Conservation (phyloP, 129 eudicot genomes). For the Dittrichia graveolens region DNA sequence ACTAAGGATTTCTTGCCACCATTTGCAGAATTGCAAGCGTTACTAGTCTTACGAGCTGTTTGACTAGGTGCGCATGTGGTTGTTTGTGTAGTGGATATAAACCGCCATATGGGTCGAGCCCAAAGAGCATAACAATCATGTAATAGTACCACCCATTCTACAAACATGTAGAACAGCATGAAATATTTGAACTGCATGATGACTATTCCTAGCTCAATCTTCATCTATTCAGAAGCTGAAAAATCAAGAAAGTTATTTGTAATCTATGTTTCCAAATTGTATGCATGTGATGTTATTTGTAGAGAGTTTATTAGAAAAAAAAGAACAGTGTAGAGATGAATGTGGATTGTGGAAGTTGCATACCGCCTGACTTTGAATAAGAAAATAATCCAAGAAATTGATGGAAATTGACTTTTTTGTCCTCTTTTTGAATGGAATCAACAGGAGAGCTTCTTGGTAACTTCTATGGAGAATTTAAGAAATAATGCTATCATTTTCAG, state of each 20-base stretch:
- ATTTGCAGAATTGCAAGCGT: neutral
- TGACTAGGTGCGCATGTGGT: constrained; percentile 5
- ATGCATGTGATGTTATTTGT: constrained; percentile 28
- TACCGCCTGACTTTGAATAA: constrained; percentile 24
- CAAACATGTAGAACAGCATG: constrained; percentile 18
- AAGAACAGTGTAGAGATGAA: neutral
- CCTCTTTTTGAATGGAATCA: constrained; percentile 1
- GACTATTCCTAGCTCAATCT: constrained; percentile 14
- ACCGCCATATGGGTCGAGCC: constrained; percentile 39
- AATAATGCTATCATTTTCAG: neutral
- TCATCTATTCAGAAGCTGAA: constrained; percentile 19
- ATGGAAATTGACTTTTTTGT: constrained; percentile 29
- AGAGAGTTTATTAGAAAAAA: neutral
- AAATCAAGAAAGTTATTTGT: constrained; percentile 2
- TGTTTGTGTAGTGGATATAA: constrained; percentile 12
- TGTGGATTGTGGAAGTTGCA: constrained; percentile 19
- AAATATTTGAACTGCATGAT: constrained; percentile 35
- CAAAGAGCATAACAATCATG: constrained; percentile 33
- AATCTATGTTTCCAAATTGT: constrained; percentile 10
- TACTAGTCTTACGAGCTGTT: neutral
- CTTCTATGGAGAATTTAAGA: constrained; percentile 31
- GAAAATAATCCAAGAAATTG: constrained; percentile 11
- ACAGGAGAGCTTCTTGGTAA: constrained; percentile 28
- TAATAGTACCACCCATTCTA: constrained; percentile 30
- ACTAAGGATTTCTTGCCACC: constrained; percentile 23